These are phyloP conservation scores for Citrullus colocynthis DNA, from an alignment of 306 rosid genomes.

Conservation along the genomic window DNA sequence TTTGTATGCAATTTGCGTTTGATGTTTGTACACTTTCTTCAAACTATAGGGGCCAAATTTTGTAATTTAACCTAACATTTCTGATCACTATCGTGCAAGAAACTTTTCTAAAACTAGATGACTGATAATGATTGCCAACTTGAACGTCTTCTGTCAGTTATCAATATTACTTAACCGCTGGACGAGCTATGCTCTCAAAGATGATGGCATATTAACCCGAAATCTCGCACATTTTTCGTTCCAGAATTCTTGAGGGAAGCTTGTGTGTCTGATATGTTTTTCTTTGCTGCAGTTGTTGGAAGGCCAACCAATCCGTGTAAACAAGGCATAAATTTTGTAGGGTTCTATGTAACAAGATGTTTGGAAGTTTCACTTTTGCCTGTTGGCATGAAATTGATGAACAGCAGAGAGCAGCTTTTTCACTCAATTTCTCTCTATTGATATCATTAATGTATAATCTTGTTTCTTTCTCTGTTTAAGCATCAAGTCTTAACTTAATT, in stretches of 20 bases:
- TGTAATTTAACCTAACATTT: neutral
- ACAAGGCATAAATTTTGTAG: conserved; percentile 39
- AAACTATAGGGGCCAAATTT: too few relatives aligned
- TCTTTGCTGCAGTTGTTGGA: conserved; percentile 59
- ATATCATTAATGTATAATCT: neutral
- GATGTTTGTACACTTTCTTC: too few relatives aligned
- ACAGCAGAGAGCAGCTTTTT: neutral
- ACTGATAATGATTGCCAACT: neutral
- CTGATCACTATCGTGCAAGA: neutral
- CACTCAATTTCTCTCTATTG: neutral
- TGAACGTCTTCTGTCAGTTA: neutral
- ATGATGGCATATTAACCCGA: neutral
- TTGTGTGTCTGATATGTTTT: neutral
- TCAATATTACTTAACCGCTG: neutral
- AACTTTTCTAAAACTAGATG: neutral
- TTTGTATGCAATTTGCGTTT: too few relatives aligned
- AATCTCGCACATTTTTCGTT: neutral
- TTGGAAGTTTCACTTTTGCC: neutral
- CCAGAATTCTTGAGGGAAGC: neutral
- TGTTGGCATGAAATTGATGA: neutral
- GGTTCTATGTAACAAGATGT: neutral
- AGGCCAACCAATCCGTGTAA: conserved; percentile 76
- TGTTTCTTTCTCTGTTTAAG: neutral
- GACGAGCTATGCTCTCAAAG: neutral
- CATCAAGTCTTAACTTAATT: neutral